Evolutionary conservation across 2,329 filamentous ascomycete genomes (phyloP).

Genomic region (Aspergillus piperis): DNA sequence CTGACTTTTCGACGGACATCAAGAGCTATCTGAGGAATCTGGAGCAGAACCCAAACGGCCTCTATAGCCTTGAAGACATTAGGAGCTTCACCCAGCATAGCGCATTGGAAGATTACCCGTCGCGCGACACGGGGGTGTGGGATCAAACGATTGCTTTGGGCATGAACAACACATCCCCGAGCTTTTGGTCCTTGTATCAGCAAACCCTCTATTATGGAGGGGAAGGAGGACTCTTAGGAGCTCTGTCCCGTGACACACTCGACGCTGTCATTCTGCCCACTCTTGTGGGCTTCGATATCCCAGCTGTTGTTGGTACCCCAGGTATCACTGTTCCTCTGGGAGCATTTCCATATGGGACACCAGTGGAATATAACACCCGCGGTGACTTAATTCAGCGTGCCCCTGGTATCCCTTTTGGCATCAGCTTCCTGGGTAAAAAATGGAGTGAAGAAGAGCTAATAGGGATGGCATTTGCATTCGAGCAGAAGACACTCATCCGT

Average conservation of each 20-base stretch:
- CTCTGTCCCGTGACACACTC: slow-evolving; percentile 57
- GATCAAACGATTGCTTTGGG: slow-evolving; percentile 54
- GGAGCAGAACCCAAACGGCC: slow-evolving; percentile 58
- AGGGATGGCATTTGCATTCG: slow-evolving; percentile 67
- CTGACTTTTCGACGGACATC: slow-evolving; percentile 63
- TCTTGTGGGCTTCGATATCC: slow-evolving; percentile 47
- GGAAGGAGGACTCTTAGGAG: slow-evolving; percentile 62
- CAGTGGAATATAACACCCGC: slow-evolving; percentile 41
- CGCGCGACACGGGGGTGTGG: slow-evolving; percentile 61
- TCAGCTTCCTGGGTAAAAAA: slow-evolving; percentile 62
- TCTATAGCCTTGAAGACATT: slow-evolving; percentile 56
- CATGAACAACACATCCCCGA: slow-evolving; percentile 58
- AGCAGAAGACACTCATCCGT: slow-evolving; percentile 59
- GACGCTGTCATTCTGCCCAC: slow-evolving; percentile 66
- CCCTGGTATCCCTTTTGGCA: slow-evolving; percentile 62
- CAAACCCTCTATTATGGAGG: slow-evolving; percentile 57
- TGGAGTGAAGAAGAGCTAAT: slow-evolving; percentile 66
- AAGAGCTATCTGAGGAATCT: slow-evolving; percentile 58
- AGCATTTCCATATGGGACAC: slow-evolving; percentile 52
- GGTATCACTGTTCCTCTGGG: slow-evolving; percentile 66
- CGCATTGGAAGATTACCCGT: slow-evolving; percentile 60
- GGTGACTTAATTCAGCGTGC: slow-evolving; percentile 56
- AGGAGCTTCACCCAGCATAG: slow-evolving; percentile 58
- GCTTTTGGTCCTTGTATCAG: slow-evolving; percentile 61
- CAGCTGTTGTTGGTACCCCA: slow-evolving; percentile 61